phyloP scores from a whole-genome alignment of 768 basidiomycete genomes.

The Leccinum subgranulosum region DNA sequence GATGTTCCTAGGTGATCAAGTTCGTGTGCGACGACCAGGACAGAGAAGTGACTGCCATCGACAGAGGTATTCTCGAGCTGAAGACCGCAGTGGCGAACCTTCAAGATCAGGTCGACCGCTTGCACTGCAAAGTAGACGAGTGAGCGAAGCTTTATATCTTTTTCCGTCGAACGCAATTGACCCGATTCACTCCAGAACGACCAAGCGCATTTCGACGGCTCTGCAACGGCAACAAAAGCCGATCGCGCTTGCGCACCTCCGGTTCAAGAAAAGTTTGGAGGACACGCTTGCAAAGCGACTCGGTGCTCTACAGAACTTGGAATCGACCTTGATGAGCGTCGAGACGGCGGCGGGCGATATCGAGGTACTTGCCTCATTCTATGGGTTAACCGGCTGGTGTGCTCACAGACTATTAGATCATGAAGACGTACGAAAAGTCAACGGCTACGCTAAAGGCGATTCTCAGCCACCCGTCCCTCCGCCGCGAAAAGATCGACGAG shows the following conservation, averaged over 20 bases:
- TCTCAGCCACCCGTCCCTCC: slow-evolving; percentile 76
- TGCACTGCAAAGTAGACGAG: slow-evolving; percentile 74
- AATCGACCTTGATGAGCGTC: slow-evolving; percentile 73
- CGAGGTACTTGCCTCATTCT: slow-evolving; percentile 51
- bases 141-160: slow-evolving; percentile 32
- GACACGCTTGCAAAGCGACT: slow-evolving; percentile 74
- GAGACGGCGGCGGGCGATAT: slow-evolving; percentile 89
- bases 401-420: slow-evolving; percentile 50
- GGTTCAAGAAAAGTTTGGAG: slow-evolving; percentile 78
- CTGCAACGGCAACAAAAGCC: slow-evolving; percentile 69
- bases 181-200: slow-evolving; percentile 46
- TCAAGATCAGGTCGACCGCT: slow-evolving; percentile 60
- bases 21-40: slow-evolving; percentile 46
- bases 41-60: slow-evolving; percentile 66
- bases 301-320: slow-evolving; percentile 68
- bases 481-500: slow-evolving; percentile 73
- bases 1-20: slow-evolving; percentile 68
- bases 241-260: slow-evolving; percentile 72
- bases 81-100: slow-evolving; percentile 67
- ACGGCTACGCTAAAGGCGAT: slow-evolving; percentile 73
- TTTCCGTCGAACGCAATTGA: not conserved
- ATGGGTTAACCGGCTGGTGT: not conserved
- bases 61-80: slow-evolving; percentile 79
- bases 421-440: slow-evolving; percentile 83
- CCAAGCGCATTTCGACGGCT: slow-evolving; percentile 60